Base-by-base conservation (phyloP, 768 basidiomycete genomes). In the Trametes maxima region DNA sequence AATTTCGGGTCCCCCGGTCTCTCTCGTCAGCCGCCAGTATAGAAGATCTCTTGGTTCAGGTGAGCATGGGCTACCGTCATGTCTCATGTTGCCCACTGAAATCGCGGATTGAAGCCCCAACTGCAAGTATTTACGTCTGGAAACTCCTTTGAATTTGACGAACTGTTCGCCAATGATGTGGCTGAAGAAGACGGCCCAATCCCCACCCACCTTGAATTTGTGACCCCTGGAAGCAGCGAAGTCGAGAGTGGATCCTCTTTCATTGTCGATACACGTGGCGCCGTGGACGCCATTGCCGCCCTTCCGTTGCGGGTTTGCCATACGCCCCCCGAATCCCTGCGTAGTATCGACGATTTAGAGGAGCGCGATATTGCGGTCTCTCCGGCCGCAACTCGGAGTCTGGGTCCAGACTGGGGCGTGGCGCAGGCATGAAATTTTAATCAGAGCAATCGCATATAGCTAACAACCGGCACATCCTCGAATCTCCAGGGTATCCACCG, bases 1-100 rank as follows among this genome's bases (percentile, higher is more conserved):
- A 37, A 37, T 42, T 63, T 39, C 56, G 62, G 7, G 46, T 63
- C 1, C 51, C 46, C 17, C 56, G 42, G 19, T 51, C 56, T 22
- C 10, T 40, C 8, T 63, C 46, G 8, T 11, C 46, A 14, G 51
- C 46, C 14, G 16, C 43, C 16, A 44, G 54, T 12, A 48, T 54
- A 5, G 60, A 56, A 21, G 48, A 54, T 6, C 21, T 61, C 24
- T 6, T 48, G 4, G 16, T 16, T 37, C 28, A 61, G 36, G 54
- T 44, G 36, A 25, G 59, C 8, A 6, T n/a, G 1, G 8, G 19
- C 24, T 11, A 40, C 24, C 17, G 8, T 33, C 25, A 2, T 56
- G 19, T 22, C 3, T 37, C 10, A 21, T 19, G 7, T 46, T 46
- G 1, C 36, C 2, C 17, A 21, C 3, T 7, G 6, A 19, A 13